A percentile compares a stretch with the other conserved stretches of the same genome.
These are phyloP conservation scores for Flaveria brownii DNA, from an alignment of 129 eudicot species.

Conservation along the genomic window DNA sequence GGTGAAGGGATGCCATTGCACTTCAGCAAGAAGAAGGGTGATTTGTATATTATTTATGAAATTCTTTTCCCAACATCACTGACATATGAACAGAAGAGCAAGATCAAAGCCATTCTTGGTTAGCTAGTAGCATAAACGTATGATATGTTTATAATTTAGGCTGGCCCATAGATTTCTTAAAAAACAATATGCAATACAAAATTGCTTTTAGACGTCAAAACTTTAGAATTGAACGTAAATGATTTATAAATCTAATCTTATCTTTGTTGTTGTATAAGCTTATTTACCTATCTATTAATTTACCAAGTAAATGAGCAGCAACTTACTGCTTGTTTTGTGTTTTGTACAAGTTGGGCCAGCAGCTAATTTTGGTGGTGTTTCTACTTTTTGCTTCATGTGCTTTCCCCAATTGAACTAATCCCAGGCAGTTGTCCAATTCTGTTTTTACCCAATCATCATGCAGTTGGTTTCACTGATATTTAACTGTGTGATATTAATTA, in stretches of 20 bases:
- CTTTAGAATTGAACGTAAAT: neutral
- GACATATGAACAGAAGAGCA: slow-evolving; percentile 74
- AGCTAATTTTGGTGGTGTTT: too few species aligned
- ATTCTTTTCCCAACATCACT: slow-evolving; percentile 86
- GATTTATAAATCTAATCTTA: neutral
- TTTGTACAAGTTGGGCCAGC: too few species aligned
- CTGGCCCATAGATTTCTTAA: neutral
- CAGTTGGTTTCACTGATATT: too few species aligned
- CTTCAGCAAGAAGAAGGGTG: slow-evolving; percentile 86
- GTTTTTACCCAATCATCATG: too few species aligned
- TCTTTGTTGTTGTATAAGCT: neutral
- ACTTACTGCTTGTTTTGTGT: too few species aligned
- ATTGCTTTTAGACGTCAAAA: neutral
- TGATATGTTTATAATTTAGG: neutral
- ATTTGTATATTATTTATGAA: slow-evolving; percentile 79
- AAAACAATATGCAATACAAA: neutral
- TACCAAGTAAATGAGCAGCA: too few species aligned
- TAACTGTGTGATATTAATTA: too few species aligned
- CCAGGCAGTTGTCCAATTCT: too few species aligned
- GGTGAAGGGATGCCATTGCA: slow-evolving; percentile 99
- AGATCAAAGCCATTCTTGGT: neutral
- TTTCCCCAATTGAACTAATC: too few species aligned
- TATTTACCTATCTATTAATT: neutral
- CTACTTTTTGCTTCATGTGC: too few species aligned
- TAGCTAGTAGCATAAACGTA: neutral